A percentile compares a stretch with the other conserved stretches of the same genome.
Evolutionary conservation across 2,329 filamentous ascomycete species (phyloP).

Genomic region (Hortaea werneckii): DNA sequence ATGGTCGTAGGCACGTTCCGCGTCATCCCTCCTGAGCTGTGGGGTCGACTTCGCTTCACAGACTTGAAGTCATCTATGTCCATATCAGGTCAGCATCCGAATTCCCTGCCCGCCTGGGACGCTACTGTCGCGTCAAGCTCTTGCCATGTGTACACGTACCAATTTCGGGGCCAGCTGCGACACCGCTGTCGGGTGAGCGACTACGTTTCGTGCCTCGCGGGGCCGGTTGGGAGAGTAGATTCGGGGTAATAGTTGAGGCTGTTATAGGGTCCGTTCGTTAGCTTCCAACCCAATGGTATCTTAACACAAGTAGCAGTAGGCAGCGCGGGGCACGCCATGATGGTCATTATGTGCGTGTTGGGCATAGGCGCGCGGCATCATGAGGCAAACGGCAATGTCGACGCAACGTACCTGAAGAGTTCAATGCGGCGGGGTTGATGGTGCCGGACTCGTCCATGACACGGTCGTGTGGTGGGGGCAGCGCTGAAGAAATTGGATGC

Average conservation of each 20-base stretch:
- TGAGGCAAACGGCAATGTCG: not conserved
- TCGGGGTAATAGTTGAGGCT: constrained; percentile 37
- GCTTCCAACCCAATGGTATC: not conserved
- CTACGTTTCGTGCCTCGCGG: constrained; percentile 68
- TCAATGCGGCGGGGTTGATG: constrained; percentile 82
- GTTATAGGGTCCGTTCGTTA: constrained; percentile 19
- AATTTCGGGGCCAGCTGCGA: constrained; percentile 39
- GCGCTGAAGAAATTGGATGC: constrained; percentile 20
- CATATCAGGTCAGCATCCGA: constrained; percentile 12
- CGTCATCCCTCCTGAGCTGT: constrained; percentile 2
- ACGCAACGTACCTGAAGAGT: constrained; percentile 55
- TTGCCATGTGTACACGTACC: constrained; percentile 48
- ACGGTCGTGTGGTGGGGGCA: constrained; percentile 19
- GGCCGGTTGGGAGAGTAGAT: constrained; percentile 36
- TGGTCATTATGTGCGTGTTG: too few species aligned
- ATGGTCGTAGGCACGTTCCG: constrained; percentile 42
- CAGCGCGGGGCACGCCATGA: too few species aligned
- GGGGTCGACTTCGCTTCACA: constrained; percentile 19
- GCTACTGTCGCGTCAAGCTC: too few species aligned
- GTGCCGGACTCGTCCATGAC: constrained; percentile 67
- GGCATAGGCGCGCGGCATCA: too few species aligned
- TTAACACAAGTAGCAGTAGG: too few species aligned
- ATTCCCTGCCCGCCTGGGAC: not conserved
- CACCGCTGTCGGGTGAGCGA: constrained; percentile 60
- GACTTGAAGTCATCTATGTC: constrained; percentile 36